phyloP scores from a whole-genome alignment of 371 early-diverging fungal species.

The Actinomucor elegans region DNA sequence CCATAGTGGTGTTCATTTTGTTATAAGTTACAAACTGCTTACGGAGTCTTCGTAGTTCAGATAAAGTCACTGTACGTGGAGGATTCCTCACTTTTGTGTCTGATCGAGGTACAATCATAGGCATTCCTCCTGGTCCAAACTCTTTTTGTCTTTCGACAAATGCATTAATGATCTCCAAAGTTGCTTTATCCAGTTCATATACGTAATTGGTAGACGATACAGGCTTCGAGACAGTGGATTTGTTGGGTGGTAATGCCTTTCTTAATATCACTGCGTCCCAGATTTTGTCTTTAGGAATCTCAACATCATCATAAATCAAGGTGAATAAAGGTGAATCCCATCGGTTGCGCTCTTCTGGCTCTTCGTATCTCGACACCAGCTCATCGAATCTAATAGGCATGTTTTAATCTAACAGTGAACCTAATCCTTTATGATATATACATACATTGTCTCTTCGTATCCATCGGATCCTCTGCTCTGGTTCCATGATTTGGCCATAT shows the following conservation, averaged over 20 bases:
- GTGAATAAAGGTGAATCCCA: constrained; percentile 97
- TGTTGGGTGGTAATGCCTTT: constrained; percentile 81
- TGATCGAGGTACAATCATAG: constrained; percentile 66
- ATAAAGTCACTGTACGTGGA: constrained; percentile 69
- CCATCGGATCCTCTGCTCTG: constrained; percentile 29
- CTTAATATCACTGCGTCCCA: constrained; percentile 78
- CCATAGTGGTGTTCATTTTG: constrained; percentile 74
- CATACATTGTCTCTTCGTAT: constrained; percentile 57
- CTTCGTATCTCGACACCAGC: constrained; percentile 89
- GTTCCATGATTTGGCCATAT: constrained; percentile 73
- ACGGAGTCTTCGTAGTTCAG: constrained; percentile 80
- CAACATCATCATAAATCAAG: constrained; percentile 70
- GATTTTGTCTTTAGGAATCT: constrained; percentile 64
- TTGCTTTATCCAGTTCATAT: constrained; percentile 84
- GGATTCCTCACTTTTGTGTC: constrained; percentile 63
- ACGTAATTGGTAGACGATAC: constrained; percentile 88
- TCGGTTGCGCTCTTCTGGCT: constrained; percentile 85
- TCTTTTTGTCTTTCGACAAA: constrained; percentile 79
- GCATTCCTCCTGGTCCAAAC: constrained; percentile 58
- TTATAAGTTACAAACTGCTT: constrained; percentile 89
- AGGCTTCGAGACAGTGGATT: constrained; percentile 84
- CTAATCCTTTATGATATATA: no score
- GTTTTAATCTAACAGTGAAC: no score
- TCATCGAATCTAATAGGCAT: constrained; percentile 68
- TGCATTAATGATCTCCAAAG: constrained; percentile 77